Evolutionary conservation across 2,329 filamentous ascomycete genomes (phyloP).

Genomic region (Thielaviopsis euricoi): DNA sequence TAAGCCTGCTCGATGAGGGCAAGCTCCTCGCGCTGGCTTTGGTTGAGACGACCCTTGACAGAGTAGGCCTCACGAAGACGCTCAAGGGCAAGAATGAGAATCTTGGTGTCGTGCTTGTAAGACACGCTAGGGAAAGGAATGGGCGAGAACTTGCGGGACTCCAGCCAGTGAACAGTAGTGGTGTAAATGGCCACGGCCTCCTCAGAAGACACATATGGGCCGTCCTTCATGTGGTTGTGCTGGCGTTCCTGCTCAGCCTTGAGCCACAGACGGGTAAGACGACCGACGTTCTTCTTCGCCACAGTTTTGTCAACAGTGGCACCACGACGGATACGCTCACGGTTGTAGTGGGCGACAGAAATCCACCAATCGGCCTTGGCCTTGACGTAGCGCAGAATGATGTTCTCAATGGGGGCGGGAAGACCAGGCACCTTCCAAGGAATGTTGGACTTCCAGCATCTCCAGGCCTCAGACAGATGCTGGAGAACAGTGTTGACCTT

Average conservation of each 20-base stretch:
- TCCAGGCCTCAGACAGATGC: constrained; percentile 94
- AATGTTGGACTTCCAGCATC: constrained; percentile 99
- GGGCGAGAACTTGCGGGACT: constrained; percentile 94
- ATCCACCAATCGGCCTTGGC: constrained; percentile 99
- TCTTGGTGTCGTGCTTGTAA: constrained; percentile 99
- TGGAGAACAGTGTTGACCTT: constrained; percentile 97
- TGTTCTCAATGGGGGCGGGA: constrained; percentile 94
- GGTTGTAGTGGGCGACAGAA: constrained; percentile 95
- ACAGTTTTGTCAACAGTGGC: constrained; percentile 98
- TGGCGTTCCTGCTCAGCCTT: constrained; percentile 97
- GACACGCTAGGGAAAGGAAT: constrained; percentile 98
- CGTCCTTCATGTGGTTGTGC: constrained; percentile 99
- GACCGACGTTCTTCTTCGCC: constrained; percentile 95
- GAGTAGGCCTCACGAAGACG: constrained; percentile 90
- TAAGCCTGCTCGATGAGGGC: constrained; percentile 97
- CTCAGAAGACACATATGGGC: constrained; percentile 93
- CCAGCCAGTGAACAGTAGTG: constrained; percentile 95
- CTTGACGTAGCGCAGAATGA: constrained; percentile 96
- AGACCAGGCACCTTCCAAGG: constrained; percentile 97
- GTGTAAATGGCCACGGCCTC: constrained; percentile 98
- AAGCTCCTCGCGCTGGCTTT: constrained; percentile 92
- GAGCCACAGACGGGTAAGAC: constrained; percentile 85
- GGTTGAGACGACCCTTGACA: constrained; percentile 89
- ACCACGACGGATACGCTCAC: constrained; percentile 87
- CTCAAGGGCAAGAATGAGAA: constrained; percentile 87